Base-by-base conservation (phyloP, 352 stramenopile genomes). In the Phytophthora sp. region DNA sequence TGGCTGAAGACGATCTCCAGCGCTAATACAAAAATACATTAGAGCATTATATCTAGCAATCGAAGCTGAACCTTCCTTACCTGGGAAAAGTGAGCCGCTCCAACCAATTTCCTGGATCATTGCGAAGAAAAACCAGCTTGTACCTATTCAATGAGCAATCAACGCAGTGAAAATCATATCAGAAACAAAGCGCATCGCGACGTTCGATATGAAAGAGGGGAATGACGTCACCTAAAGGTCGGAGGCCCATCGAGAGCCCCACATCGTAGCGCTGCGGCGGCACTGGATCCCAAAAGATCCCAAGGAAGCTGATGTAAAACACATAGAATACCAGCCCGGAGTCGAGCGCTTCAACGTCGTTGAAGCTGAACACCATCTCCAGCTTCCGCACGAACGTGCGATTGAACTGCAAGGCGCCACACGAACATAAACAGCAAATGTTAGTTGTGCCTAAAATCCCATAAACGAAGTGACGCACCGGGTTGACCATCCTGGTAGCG, bases 361-460 rank as follows among this genome's bases (percentile, higher is more conserved):
- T 93, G 65, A 93, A 95, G 52, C 82, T 94, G 64, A 95, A 95
- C 15, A 94, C 84, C 75, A 91, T 89, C 61, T 95, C 88, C 26
- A 93, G 71, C 33, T 91, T 88, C 52, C 89, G 84, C 54, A 95
- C 88, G 56, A 95, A 95, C 7, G 57, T 75, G 24, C 88, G 85
- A 57, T 95, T 95, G 50, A 95, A 95, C 88, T 95, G 66, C 0
- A 45, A n/a, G 30, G 8, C 29, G 29, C n/a, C 29, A 33, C 7
- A 33, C 29, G 29, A 33, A 12, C 30, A 75, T 15, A 18, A 26
- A 59, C 2, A 63, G 20, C 8, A 51, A 67, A 47, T 42, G 27
- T 56, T 9, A 71, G 35, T 18, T 15, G 30, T 26, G 13, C 21
- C 21, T 36, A 44, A 30, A 56, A 20, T 29, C 12, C 11, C 26